Percentiles rank a stretch among this genome's conserved stretches.
These are phyloP conservation scores for Ensete glaucum DNA, from an alignment of 176 grass and related monocot species.

Conservation along the genomic window DNA sequence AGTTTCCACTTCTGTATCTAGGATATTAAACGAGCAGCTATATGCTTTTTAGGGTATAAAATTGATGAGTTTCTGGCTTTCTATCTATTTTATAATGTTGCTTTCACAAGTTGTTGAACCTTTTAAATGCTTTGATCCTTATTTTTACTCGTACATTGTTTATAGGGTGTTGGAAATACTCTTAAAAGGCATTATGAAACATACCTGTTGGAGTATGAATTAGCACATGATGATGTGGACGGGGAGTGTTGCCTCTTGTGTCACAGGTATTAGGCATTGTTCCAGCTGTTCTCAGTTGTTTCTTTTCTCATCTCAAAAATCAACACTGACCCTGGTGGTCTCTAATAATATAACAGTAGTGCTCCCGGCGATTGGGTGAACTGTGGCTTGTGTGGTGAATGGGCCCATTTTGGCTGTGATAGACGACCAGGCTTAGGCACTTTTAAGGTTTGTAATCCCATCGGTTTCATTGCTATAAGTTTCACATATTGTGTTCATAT, in stretches of 20 bases:
- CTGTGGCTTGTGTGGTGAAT: constrained; percentile 92
- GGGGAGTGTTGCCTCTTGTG: constrained; percentile 98
- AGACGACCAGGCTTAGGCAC: constrained; percentile 78
- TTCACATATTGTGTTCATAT: no score
- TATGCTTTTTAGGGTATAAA: not conserved
- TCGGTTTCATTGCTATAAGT: not conserved
- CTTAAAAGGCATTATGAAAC: constrained; percentile 95
- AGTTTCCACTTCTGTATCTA: constrained; percentile 1
- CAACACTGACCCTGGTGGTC: constrained; percentile 17
- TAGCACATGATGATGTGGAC: constrained; percentile 91
- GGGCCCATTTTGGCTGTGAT: constrained; percentile 97
- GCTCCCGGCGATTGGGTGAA: constrained; percentile 98
- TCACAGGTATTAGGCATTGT: constrained; percentile 45
- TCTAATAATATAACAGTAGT: constrained; percentile 59
- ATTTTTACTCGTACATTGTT: not conserved
- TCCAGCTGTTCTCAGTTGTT: constrained; percentile 17
- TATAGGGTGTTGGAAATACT: constrained; percentile 91
- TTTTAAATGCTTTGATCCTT: not conserved
- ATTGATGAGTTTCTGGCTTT: not conserved
- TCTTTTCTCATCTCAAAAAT: constrained; percentile 5
- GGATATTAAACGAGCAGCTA: not conserved
- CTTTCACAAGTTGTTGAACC: not conserved
- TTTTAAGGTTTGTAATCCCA: constrained; percentile 57
- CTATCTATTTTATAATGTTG: no score
- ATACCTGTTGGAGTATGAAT: constrained; percentile 92